Evolutionary conservation across 345 rosid genomes (phyloP), one percentile per base, ranked within the genome.

Genomic region (Rhodamnia rubescens): DNA sequence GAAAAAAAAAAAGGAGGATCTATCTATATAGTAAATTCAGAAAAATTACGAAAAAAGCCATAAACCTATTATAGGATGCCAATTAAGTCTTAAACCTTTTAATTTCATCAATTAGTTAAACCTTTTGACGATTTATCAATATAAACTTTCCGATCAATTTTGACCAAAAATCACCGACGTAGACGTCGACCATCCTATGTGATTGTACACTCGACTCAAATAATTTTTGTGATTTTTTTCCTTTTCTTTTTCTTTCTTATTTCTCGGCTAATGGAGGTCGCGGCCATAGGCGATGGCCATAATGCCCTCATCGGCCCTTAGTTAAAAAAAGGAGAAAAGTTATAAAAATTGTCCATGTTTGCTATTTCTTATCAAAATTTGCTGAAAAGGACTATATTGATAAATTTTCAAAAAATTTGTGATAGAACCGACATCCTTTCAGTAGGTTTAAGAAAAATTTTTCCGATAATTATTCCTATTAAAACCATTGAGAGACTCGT

Each of bases 121-220:
- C 4, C 7, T n/a, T n/a, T 12, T 5, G 4, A 58, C 6, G 11
- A 57, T 61, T 14, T 29, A 8, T 61, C 36, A 36, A 61, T 29
- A 5, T 7, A 27, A 2, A 15, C 74, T 0, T 58, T 26, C 27
- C 26, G 16, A 26, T 29, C 1, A 26, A n/a, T 26, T n/a, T 58
- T 11, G 4, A 16, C 7, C 9, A 0, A 27, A 32, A 59, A 59
- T 59, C 20, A 12, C 1, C 27, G 7, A 27, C 0, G 2, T 29
- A 2, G 42, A 64, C 42, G 2, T 3, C 24, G 0, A 11, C 4
- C 0, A 0, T 29, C 42, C 0, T 64, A 61, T 0, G 2, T 29
- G 11, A 9, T 0, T 7, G 11, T 3, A 4, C 12, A 0, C 4
- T 64, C n/a, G 3, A 7, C 2, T 2, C 3, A 64, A 16, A 29